Conservation (phyloP, 768 basidiomycete species). For the Favolaschia claudopus region DNA sequence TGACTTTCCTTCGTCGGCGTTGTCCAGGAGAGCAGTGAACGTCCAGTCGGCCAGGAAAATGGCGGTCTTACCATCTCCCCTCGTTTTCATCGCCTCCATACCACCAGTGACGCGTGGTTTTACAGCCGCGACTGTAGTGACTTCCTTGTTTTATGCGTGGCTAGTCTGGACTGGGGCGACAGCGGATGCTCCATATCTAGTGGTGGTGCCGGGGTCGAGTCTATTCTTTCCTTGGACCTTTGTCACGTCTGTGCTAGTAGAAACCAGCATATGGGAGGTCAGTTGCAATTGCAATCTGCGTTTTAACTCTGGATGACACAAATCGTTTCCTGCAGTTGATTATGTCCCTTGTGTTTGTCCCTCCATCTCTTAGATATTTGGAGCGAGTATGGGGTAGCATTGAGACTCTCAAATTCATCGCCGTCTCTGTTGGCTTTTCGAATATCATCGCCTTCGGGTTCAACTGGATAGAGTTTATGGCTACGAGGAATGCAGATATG, state of each 20-base stretch:
- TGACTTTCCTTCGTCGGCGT: not conserved
- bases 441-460: slow-evolving; percentile 91
- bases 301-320: not conserved
- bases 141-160: slow-evolving; percentile 70
- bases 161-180: slow-evolving; percentile 63
- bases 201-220: slow-evolving; percentile 81
- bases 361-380: slow-evolving; percentile 86
- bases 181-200: slow-evolving; percentile 68
- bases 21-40: slow-evolving; percentile 33
- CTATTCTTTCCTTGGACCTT: slow-evolving; percentile 94
- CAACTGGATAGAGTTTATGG: slow-evolving; percentile 86
- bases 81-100: slow-evolving; percentile 72
- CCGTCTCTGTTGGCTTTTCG: slow-evolving; percentile 76
- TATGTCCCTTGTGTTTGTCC: slow-evolving; percentile 77
- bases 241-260: slow-evolving; percentile 87
- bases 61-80: slow-evolving; percentile 79
- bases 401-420: slow-evolving; percentile 87
- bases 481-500: slow-evolving; percentile 71
- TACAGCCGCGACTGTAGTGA: slow-evolving; percentile 64
- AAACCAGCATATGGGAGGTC: slow-evolving; percentile 86
- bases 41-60: slow-evolving; percentile 42
- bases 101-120: slow-evolving; percentile 83
- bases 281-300: slow-evolving; percentile 36
- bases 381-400: slow-evolving; percentile 93
- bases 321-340: slow-evolving; percentile 62